phyloP scores from a whole-genome alignment of 441 rosid genomes.

The Arabidopsis hybrid region DNA sequence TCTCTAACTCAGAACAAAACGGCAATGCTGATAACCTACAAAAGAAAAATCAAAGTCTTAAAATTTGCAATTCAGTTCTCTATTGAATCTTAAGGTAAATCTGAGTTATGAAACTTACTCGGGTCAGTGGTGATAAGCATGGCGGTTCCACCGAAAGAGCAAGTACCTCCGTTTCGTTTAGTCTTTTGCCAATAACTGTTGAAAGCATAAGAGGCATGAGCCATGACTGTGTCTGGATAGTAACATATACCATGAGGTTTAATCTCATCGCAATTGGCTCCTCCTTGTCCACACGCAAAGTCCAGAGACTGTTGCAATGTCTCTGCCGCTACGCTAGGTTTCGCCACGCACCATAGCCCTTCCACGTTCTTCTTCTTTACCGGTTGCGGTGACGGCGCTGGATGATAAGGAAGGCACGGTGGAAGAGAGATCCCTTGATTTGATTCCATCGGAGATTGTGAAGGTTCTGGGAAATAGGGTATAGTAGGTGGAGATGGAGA shows the following conservation, averaged over 20 bases:
- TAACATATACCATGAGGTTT: conserved; percentile 59
- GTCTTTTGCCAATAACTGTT: conserved; percentile 69
- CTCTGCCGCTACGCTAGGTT: conserved; percentile 65
- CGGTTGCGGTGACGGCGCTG: conserved; percentile 34
- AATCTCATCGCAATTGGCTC: conserved; percentile 61
- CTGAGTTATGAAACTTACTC: conserved; percentile 42
- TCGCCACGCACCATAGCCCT: conserved; percentile 66
- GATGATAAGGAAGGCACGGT: conserved; percentile 57
- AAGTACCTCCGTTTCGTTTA: conserved; percentile 62
- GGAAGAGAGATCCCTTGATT: conserved; percentile 42
- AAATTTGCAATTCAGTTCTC: neutral
- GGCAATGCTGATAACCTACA: conserved; percentile 74
- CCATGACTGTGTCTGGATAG: conserved; percentile 55
- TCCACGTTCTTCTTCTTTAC: conserved; percentile 37
- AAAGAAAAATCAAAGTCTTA: neutral
- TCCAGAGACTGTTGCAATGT: conserved; percentile 64
- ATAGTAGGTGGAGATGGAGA: conserved; percentile 56
- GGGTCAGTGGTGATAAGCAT: conserved; percentile 68
- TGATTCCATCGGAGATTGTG: neutral
- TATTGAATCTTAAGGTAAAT: neutral
- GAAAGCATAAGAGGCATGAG: conserved; percentile 72
- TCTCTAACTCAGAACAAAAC: conserved; percentile 58
- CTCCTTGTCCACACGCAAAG: conserved; percentile 68
- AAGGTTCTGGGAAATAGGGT: conserved; percentile 22
- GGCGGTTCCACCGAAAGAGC: conserved; percentile 71